A percentile compares a stretch with the other conserved stretches of the same genome.
Evolutionary conservation across 208 protist species (phyloP).

Genomic region (Entamoeba nuttalli): DNA sequence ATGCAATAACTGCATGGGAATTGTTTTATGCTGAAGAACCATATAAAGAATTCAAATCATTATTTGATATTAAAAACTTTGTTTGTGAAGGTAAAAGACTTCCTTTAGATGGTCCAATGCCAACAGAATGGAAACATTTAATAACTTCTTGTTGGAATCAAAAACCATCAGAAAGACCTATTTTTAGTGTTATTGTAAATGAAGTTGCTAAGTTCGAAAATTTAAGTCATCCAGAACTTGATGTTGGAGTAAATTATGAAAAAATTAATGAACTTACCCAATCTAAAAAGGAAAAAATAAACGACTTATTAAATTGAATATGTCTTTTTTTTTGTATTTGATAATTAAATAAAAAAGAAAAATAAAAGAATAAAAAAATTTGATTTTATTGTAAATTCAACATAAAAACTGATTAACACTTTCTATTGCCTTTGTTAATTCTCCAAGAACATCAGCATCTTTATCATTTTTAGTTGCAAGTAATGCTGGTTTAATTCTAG

Average conservation of each 20-base stretch:
- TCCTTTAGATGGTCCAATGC: background rate
- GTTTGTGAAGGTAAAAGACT: background rate
- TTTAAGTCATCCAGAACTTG: background rate
- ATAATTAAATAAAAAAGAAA: too few species aligned
- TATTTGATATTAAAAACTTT: background rate
- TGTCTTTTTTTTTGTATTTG: too few species aligned
- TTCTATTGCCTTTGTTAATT: background rate
- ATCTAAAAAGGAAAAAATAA: background rate
- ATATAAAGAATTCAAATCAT: background rate
- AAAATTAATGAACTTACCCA: background rate
- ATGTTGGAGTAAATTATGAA: background rate
- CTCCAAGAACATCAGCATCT: background rate
- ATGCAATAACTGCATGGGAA: background rate
- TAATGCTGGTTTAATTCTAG: background rate
- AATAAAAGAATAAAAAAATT: too few species aligned
- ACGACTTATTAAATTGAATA: too few species aligned
- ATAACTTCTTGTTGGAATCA: background rate
- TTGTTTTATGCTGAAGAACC: background rate
- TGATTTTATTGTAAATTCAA: background rate
- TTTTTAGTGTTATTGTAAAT: background rate
- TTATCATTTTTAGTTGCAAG: background rate
- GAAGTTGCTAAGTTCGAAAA: background rate
- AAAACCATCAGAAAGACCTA: background rate
- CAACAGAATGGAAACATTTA: background rate
- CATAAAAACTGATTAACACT: background rate